phyloP scores from a whole-genome alignment of 179 eudicot species.

The Beta corolliflora region DNA sequence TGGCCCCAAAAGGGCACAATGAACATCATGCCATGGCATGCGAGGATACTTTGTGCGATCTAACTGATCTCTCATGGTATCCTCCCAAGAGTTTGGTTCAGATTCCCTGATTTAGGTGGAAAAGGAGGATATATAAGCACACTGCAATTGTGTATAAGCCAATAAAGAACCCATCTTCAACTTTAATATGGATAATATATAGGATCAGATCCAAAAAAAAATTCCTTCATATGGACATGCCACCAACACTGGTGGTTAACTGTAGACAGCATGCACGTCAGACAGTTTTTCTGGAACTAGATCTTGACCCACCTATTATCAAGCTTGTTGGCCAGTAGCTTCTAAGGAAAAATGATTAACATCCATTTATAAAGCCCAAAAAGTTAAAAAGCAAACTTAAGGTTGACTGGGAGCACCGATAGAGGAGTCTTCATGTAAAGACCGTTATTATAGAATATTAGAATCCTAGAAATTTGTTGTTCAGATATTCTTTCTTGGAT shows the following conservation, averaged over 20 bases:
- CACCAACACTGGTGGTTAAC: background rate
- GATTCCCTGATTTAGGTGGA: constrained; percentile 57
- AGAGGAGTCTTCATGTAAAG: background rate
- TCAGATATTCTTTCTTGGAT: too few species aligned
- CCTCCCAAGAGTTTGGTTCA: constrained; percentile 98
- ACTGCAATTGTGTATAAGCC: background rate
- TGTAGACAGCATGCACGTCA: background rate
- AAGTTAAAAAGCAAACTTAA: background rate
- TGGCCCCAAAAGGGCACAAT: constrained; percentile 98
- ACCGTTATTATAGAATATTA: too few species aligned
- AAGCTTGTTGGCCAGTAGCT: background rate
- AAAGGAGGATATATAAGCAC: background rate
- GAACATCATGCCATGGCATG: constrained; percentile 99
- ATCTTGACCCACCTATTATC: background rate
- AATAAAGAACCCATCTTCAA: background rate
- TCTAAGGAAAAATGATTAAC: background rate
- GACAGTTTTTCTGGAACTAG: background rate
- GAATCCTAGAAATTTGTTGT: too few species aligned
- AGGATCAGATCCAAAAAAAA: background rate
- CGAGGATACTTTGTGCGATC: constrained; percentile 86
- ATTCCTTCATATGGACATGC: background rate
- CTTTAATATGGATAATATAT: background rate
- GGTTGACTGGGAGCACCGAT: background rate
- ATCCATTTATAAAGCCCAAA: background rate
- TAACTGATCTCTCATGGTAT: constrained; percentile 91